Percentiles rank a stretch among this genome's conserved stretches.
Conservation (phyloP, 129 eudicot species). For the Ambrosia trifida region DNA sequence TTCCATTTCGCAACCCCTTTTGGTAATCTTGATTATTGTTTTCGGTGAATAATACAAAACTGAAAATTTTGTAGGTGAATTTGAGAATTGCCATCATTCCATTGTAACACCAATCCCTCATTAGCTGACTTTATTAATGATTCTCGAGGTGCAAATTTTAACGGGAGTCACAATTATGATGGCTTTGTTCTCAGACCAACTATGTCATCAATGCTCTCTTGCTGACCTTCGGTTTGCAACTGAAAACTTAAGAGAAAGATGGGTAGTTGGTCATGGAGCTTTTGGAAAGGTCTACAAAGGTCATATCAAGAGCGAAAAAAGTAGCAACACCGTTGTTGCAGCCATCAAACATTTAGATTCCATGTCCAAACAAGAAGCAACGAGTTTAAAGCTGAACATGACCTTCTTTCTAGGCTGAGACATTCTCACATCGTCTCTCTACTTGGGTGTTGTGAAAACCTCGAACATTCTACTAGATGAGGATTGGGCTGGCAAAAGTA, state of each 20-base stretch:
- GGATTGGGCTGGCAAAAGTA: slow-evolving; percentile 15
- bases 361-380: slow-evolving; percentile 7
- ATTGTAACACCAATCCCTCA: slow-evolving; percentile 90
- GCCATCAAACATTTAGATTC: slow-evolving; percentile 29
- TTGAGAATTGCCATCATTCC: slow-evolving; percentile 98
- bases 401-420: slow-evolving; percentile 18
- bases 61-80: slow-evolving; percentile 56
- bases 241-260: slow-evolving; percentile 1
- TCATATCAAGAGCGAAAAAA: neutral
- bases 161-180: neutral
- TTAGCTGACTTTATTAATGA: no score
- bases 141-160: no score
- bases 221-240: slow-evolving; percentile 23
- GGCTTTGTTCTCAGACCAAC: slow-evolving; percentile 7
- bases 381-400: slow-evolving; percentile 22
- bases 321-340: neutral
- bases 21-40: slow-evolving; percentile 16
- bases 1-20: no score
- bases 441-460: slow-evolving; percentile 20
- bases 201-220: slow-evolving; percentile 23
- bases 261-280: slow-evolving; percentile 24
- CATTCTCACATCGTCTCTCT: slow-evolving; percentile 20
- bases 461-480: slow-evolving; percentile 15
- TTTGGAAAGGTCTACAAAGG: slow-evolving; percentile 29
- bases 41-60: neutral